phyloP scores from a whole-genome alignment of 305 asterid genomes.

The Petunia hybrid region DNA sequence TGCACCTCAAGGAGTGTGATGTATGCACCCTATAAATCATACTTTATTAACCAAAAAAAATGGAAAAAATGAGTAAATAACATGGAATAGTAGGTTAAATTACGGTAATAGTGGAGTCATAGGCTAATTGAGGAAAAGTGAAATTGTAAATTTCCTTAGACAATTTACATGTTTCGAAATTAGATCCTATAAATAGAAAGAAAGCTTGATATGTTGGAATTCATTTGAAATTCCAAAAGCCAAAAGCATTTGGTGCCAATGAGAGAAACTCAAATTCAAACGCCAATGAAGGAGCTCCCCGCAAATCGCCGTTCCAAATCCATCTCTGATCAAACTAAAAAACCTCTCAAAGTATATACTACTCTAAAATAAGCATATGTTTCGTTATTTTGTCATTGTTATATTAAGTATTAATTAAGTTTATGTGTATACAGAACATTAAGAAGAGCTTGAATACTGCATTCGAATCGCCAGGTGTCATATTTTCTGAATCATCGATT shows the following conservation, averaged over 20 bases:
- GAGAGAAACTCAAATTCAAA: constrained; percentile 58
- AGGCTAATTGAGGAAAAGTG: too few species aligned
- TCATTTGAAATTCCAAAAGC: constrained; percentile 3
- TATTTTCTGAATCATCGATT: constrained; percentile 43
- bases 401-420: too few species aligned
- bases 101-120: too few species aligned
- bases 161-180: too few species aligned
- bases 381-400: not conserved
- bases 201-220: not conserved
- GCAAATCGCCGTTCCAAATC: constrained; percentile 55
- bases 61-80: too few species aligned
- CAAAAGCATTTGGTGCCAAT: constrained; percentile 30
- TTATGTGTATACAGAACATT: constrained; percentile 41
- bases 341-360: constrained; percentile 53
- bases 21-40: too few species aligned
- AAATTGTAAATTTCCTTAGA: too few species aligned
- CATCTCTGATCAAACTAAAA: constrained; percentile 48
- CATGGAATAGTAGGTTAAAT: too few species aligned
- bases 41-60: too few species aligned
- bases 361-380: not conserved
- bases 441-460: constrained; percentile 54
- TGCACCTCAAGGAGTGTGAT: too few species aligned
- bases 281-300: constrained; percentile 63
- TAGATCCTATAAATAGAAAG: not conserved
- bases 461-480: constrained; percentile 47